Evolutionary conservation across 1,139 yeast genomes (phyloP).

Genomic region (Yamadazyma jaroonii): DNA sequence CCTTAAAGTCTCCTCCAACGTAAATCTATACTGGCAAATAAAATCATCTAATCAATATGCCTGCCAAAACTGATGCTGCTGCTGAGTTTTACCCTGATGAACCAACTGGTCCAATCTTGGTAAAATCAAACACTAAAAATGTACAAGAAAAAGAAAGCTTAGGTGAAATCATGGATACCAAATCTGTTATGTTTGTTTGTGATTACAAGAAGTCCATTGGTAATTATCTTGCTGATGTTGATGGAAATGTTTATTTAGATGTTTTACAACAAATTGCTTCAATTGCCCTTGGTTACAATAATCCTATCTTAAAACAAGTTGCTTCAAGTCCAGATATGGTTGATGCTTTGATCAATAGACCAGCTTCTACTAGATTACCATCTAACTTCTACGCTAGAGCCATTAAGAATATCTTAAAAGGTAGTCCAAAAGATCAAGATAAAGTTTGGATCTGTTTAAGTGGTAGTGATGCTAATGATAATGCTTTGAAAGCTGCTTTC

Average conservation of each 20-base stretch:
- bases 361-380: slow-evolving; percentile 71
- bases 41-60: background rate
- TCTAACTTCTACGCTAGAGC: slow-evolving; percentile 51
- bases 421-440: slow-evolving; percentile 67
- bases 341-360: slow-evolving; percentile 62
- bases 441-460: slow-evolving; percentile 69
- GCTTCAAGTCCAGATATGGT: slow-evolving; percentile 62
- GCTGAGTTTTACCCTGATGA: slow-evolving; percentile 5
- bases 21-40: background rate
- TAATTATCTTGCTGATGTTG: slow-evolving; percentile 65
- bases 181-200: slow-evolving; percentile 61
- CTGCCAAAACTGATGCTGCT: slow-evolving; percentile 3
- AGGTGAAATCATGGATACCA: slow-evolving; percentile 55
- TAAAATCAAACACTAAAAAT: slow-evolving; percentile 27
- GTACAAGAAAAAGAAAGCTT: slow-evolving; percentile 44
- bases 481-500: slow-evolving; percentile 76
- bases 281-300: slow-evolving; percentile 67
- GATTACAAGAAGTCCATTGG: slow-evolving; percentile 63
- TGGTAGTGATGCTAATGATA: slow-evolving; percentile 76
- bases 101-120: slow-evolving; percentile 6
- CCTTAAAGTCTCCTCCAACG: no score
- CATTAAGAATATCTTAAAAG: slow-evolving; percentile 52
- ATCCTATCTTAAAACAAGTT: slow-evolving; percentile 55
- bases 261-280: slow-evolving; percentile 69
- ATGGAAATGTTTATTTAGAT: slow-evolving; percentile 59